Base-by-base conservation (phyloP, 2,329 filamentous ascomycete species). In the Camillea tinctor region DNA sequence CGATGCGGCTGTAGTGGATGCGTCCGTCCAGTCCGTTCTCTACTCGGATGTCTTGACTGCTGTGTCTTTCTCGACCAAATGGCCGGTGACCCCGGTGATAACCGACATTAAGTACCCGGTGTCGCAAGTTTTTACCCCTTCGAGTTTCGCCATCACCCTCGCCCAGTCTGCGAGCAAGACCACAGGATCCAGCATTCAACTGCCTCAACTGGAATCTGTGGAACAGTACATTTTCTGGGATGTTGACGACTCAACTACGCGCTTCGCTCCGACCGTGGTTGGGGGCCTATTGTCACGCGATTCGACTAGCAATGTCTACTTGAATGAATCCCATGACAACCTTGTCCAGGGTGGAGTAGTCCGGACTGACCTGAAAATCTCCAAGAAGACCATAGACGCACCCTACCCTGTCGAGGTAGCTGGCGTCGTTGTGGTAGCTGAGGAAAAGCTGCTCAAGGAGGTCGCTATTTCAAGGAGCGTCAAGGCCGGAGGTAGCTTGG, bases 151-250 rank as follows among this genome's bases (percentile, higher is more conserved):
- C 57, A 73, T 80, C 50, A 77, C 80, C 66, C 73, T 88, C 68
- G 71, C 81, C 74, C 76, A 79, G 66, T 74, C 83, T 63, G 75
- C 79, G 60, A 76, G 74, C 72, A 84, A 86, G 68, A 48, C 67
- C 68, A 84, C 77, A 56, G 75, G 78, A 54, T 72, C 76, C 22
- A 77, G 77, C 59, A 69, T 73, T 72, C 62, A 74, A 68, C 59
- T 80, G 63, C 67, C 66, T 23, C 69, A 75, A n/a, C 74, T 81
- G 52, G 75, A 88, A 57, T 80, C 86, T 66, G 86, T 88, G 20
- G 84, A 91, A 74, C 91, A 98, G 76, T 98, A 95, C 79, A 89
- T 88, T 13, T 97, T 99, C 84, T 98, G 93, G 93, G 91, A 97
- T 68, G 74, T 91, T 49, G 94, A 97, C 71, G 84, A 88, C 74